These are phyloP conservation scores for Penicillium diatomitis DNA, from an alignment of 495 filamentous ascomycete genomes.

Conservation along the genomic window DNA sequence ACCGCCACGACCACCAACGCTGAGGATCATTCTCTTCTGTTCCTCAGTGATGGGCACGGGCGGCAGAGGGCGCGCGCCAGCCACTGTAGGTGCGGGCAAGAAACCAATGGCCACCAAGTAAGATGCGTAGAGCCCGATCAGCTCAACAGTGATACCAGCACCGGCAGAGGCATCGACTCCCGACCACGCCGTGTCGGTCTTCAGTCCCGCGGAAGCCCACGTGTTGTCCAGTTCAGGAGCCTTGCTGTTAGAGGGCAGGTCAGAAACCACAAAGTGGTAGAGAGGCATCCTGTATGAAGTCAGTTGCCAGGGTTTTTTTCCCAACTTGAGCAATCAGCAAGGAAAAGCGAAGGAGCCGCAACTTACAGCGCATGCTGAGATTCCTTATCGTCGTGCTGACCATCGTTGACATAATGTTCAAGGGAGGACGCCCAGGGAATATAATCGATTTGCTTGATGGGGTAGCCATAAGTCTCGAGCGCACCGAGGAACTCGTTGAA, in stretches of 20 bases:
- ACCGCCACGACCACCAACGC: slow-evolving; percentile 42
- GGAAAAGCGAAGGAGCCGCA: background rate
- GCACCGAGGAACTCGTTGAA: slow-evolving; percentile 69
- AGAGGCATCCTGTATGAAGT: slow-evolving; percentile 53
- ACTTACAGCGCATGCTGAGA: slow-evolving; percentile 56
- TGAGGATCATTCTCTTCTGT: slow-evolving; percentile 39
- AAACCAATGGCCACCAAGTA: slow-evolving; percentile 68
- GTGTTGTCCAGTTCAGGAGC: slow-evolving; percentile 74
- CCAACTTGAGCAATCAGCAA: background rate
- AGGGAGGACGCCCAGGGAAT: slow-evolving; percentile 39
- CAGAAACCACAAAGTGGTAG: slow-evolving; percentile 72
- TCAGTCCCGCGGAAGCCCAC: slow-evolving; percentile 58
- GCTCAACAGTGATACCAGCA: slow-evolving; percentile 53
- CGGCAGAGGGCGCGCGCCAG: slow-evolving; percentile 38
- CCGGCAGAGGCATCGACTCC: slow-evolving; percentile 55
- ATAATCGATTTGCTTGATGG: slow-evolving; percentile 61
- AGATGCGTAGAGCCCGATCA: slow-evolving; percentile 62
- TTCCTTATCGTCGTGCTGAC: slow-evolving; percentile 47
- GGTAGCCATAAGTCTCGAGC: slow-evolving; percentile 69
- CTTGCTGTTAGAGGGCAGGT: slow-evolving; percentile 68
- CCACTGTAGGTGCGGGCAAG: slow-evolving; percentile 46
- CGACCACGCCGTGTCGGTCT: slow-evolving; percentile 52
- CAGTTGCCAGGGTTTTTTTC: background rate
- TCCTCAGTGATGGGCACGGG: slow-evolving; percentile 37
- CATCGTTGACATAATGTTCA: slow-evolving; percentile 54